Base-by-base conservation (phyloP, 306 rosid genomes). In the Begonia masoniana region DNA sequence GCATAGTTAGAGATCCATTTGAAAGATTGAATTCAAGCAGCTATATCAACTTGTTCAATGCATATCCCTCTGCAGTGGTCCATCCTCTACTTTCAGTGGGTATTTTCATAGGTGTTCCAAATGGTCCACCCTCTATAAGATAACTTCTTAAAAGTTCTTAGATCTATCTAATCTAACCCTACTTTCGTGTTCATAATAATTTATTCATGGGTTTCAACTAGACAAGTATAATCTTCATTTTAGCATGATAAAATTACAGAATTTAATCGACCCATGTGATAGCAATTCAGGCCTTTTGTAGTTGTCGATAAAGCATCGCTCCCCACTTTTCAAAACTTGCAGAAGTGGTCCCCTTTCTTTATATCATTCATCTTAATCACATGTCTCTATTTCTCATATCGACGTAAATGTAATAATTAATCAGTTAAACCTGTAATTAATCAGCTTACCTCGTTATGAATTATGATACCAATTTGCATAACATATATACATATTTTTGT, bases 41-140 rank as follows among this genome's bases (percentile, higher is more conserved):
- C 14, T 10, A 45, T 6, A 45, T 45, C 15, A 45, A 45, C 5
- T 45, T 45, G 15, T 45, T 45, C 13, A 12, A 45, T 45, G 76
- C 89, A 85, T 82, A 79, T 88, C 84, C 80, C 84, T 80, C 79
- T 76, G 83, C 78, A 70, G 94, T 88, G 95, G 97, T 85, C 97
- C 94, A 31, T 31, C 68, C 12, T 47, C 68, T 56, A 47, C 73
- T 58, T 36, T 61, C 71, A 66, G 74, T 75, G 71, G 52, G 70
- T 46, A 56, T 67, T 61, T 56, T 62, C 17, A 47, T 59, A 56
- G 59, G 69, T 64, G 60, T 55, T 47, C 12, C 15, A 42, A 65
- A 47, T 70, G 93, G 88, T 79, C 86, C 95, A 85, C 81, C 76
- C 41, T 68, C 83, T 63, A 67, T 35, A 57, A 24, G 61, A 43